Percentiles rank a stretch among this genome's conserved stretches.
Evolutionary conservation across 345 rosid genomes (phyloP).

Genomic region (Bruguiera sexangula): DNA sequence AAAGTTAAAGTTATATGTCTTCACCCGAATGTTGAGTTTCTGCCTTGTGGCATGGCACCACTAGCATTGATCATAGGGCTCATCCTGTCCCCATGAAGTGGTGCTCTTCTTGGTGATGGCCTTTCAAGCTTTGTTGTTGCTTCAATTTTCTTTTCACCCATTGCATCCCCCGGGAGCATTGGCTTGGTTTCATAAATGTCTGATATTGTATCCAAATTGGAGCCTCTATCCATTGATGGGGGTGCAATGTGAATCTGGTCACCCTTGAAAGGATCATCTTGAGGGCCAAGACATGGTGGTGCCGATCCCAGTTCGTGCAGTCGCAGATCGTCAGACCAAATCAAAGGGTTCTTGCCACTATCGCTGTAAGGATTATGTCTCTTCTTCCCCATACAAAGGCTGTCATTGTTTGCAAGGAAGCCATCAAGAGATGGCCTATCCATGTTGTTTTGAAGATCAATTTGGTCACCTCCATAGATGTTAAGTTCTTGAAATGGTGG

Average conservation of each 20-base stretch:
- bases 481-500: constrained; percentile 92
- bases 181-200: constrained; percentile 72
- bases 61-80: constrained; percentile 49
- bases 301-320: constrained; percentile 46
- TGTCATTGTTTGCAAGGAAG: constrained; percentile 43
- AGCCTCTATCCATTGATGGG: constrained; percentile 41
- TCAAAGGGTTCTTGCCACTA: constrained; percentile 64
- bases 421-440: constrained; percentile 52
- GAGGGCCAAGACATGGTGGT: constrained; percentile 35
- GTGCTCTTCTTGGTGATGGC: constrained; percentile 66
- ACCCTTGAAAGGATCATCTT: constrained; percentile 38
- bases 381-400: constrained; percentile 63
- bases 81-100: constrained; percentile 45
- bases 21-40: constrained; percentile 63
- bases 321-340: constrained; percentile 80
- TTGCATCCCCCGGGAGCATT: constrained; percentile 49
- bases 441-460: constrained; percentile 58
- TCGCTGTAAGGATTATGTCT: constrained; percentile 54
- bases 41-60: constrained; percentile 48
- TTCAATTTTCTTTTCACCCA: constrained; percentile 46
- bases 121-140: constrained; percentile 48
- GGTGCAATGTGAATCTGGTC: constrained; percentile 51
- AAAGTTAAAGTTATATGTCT: not conserved
- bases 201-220: constrained; percentile 59
- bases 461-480: constrained; percentile 61